phyloP scores from a whole-genome alignment of 129 eudicot genomes.

The Silybum marianum region DNA sequence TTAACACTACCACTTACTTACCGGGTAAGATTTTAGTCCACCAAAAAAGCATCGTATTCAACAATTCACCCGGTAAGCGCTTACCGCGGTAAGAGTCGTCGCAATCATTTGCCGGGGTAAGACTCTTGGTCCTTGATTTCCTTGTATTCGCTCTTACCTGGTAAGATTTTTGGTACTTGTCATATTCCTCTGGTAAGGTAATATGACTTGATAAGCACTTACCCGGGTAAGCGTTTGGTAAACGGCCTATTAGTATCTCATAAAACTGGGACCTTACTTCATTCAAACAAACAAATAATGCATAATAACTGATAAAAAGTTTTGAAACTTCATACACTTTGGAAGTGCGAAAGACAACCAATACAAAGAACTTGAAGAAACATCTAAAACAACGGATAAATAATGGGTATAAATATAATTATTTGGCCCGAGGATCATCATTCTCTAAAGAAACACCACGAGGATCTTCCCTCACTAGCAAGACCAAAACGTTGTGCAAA shows the following conservation, averaged over 20 bases:
- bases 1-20: too few relatives aligned
- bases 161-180: too few relatives aligned
- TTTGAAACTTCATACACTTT: background rate
- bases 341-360: background rate
- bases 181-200: too few relatives aligned
- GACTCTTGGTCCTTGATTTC: too few relatives aligned
- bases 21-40: too few relatives aligned
- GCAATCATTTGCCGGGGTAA: too few relatives aligned
- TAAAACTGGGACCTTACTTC: background rate
- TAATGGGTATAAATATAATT: slow-evolving; percentile 42
- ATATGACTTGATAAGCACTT: too few relatives aligned
- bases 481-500: slow-evolving; percentile 67
- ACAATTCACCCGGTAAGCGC: too few relatives aligned
- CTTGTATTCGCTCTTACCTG: too few relatives aligned
- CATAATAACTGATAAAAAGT: background rate
- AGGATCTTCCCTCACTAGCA: slow-evolving; percentile 91
- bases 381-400: slow-evolving; percentile 37
- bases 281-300: background rate
- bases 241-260: background rate
- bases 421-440: slow-evolving; percentile 64
- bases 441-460: slow-evolving; percentile 67
- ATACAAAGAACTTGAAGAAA: slow-evolving; percentile 17
- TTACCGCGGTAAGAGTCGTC: too few relatives aligned
- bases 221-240: too few relatives aligned
- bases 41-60: too few relatives aligned